Conservation (phyloP, 768 basidiomycete genomes). For the Leccinum sublutescens region DNA sequence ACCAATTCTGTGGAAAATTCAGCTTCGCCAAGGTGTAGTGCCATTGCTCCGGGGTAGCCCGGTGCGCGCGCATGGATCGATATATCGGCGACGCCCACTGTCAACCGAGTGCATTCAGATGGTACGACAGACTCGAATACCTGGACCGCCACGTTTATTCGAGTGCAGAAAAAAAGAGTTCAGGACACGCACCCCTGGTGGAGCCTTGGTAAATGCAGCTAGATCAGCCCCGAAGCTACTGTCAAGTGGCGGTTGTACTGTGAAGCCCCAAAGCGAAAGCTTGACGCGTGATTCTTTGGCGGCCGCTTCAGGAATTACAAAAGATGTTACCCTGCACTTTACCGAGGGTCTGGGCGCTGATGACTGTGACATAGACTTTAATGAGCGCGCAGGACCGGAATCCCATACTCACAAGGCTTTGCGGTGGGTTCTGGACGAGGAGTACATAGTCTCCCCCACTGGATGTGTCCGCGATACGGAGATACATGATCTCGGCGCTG, state of each 20-base stretch:
- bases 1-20: constrained; percentile 74
- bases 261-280: constrained; percentile 61
- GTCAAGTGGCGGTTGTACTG: constrained; percentile 60
- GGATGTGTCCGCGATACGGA: constrained; percentile 52
- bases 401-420: constrained; percentile 51
- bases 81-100: constrained; percentile 62
- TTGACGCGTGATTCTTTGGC: constrained; percentile 80
- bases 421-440: constrained; percentile 54
- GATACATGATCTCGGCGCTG: constrained; percentile 60
- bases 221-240: constrained; percentile 63
- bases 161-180: neutral
- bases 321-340: constrained; percentile 66
- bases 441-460: constrained; percentile 36
- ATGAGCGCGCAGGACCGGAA: neutral
- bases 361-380: constrained; percentile 34
- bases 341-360: constrained; percentile 49
- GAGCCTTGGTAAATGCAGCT: constrained; percentile 66
- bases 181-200: constrained; percentile 72
- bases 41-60: constrained; percentile 60
- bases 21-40: constrained; percentile 61
- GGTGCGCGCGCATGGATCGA: constrained; percentile 62
- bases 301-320: constrained; percentile 53
- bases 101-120: constrained; percentile 75
- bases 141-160: constrained; percentile 33
- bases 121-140: constrained; percentile 94